Evolutionary conservation across 2,329 filamentous ascomycete genomes (phyloP).

Genomic region (Pseudocercospora musae): DNA sequence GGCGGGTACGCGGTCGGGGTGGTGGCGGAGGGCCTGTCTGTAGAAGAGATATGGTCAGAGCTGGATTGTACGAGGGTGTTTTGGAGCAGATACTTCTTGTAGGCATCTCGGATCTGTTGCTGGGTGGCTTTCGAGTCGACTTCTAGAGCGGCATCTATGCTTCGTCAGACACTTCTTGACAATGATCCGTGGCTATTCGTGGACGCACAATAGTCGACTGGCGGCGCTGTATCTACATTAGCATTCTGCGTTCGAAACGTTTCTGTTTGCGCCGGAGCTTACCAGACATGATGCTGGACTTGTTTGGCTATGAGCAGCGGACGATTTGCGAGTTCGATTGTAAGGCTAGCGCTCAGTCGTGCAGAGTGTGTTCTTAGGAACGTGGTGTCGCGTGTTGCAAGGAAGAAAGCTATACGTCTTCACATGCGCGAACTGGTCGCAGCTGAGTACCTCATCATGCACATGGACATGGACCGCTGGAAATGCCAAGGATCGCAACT

Average conservation of each 20-base stretch:
- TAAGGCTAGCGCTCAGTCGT: too few relatives aligned
- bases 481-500: neutral
- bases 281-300: neutral
- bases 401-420: neutral
- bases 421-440: neutral
- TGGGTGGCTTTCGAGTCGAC: slow-evolving; percentile 64
- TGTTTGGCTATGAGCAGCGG: too few relatives aligned
- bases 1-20: slow-evolving; percentile 83
- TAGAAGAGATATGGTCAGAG: neutral
- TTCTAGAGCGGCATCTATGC: slow-evolving; percentile 33
- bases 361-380: neutral
- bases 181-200: neutral
- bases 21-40: slow-evolving; percentile 76
- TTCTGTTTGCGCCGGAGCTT: neutral
- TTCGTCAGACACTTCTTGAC: neutral
- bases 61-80: neutral
- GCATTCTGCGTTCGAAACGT: neutral
- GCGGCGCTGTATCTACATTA: slow-evolving; percentile 28
- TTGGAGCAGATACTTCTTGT: slow-evolving; percentile 63
- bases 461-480: neutral
- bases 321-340: too few relatives aligned
- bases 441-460: neutral
- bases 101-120: slow-evolving; percentile 86
- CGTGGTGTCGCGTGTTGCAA: neutral
- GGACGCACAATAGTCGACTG: slow-evolving; percentile 34